A percentile compares a stretch with the other conserved stretches of the same genome.
phyloP scores from a whole-genome alignment of 2,329 filamentous ascomycete species.

The Diaporthe ampelina region DNA sequence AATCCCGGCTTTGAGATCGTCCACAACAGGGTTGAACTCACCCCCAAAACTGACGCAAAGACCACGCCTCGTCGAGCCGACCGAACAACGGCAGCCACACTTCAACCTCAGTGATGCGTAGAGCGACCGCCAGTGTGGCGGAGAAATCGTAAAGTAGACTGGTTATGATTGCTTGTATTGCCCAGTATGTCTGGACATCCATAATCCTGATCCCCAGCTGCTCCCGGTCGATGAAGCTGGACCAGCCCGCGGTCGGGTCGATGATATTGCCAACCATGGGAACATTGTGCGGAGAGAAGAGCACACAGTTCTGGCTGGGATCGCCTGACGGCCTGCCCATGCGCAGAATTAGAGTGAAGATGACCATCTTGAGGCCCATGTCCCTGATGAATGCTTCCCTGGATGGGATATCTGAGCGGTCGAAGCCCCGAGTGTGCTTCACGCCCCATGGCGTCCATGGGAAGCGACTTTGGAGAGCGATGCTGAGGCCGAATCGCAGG shows the following conservation, averaged over 20 bases:
- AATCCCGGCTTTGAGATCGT: too few relatives aligned
- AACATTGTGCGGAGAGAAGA: too few relatives aligned
- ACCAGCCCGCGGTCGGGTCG: too few relatives aligned
- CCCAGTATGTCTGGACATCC: too few relatives aligned
- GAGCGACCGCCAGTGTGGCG: background rate
- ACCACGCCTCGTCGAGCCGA: background rate
- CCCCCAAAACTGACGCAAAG: slow-evolving; percentile 26
- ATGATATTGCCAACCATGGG: too few relatives aligned
- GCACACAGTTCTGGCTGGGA: background rate
- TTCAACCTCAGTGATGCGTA: slow-evolving; percentile 4
- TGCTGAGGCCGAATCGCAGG: background rate
- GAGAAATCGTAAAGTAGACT: slow-evolving; percentile 1
- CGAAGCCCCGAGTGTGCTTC: background rate
- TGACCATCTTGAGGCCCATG: background rate
- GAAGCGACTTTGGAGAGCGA: slow-evolving; percentile 8
- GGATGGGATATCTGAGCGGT: background rate
- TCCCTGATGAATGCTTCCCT: background rate
- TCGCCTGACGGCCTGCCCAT: background rate
- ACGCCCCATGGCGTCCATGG: background rate
- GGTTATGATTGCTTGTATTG: background rate
- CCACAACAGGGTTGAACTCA: slow-evolving; percentile 5
- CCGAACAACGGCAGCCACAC: slow-evolving; percentile 16
- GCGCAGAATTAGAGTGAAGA: background rate
- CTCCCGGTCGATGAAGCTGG: too few relatives aligned
- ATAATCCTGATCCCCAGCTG: too few relatives aligned